Base-by-base conservation (phyloP, 179 eudicot species). In the Spinacia oleracea region DNA sequence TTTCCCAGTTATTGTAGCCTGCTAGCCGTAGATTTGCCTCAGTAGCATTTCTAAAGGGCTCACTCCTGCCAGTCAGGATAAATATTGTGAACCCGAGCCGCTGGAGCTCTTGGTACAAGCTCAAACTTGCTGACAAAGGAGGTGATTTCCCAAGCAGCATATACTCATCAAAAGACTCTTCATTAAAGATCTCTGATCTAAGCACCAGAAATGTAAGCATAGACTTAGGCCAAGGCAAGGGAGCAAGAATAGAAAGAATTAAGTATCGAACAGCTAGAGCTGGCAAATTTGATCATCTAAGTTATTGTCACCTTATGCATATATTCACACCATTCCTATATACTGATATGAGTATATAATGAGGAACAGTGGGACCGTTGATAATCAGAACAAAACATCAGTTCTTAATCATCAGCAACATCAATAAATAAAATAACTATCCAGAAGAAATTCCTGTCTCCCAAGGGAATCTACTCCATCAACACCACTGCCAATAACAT, bases 31-130 rank as follows among this genome's bases (percentile, higher is more conserved):
- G 84, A 83, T 90, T 88, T 53, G 77, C 76, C 64, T 75, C 90
- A 0, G 98, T 93, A 48, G 45, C 76, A 16, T 82, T 83, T 82
- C 97, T 87, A 64, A 80, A 87, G 79, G 58, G 63, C 77, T 92
- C 97, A 77, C 34, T 78, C 63, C 97, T 86, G 10, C 98, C 98
- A 10, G 97, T 92, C 82, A 94, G 83, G 15, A 92, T 77, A 81
- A 94, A 84, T 70, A 91, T 84, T 14, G 83, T 91, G 68, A 91
- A 87, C n/a, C 94, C 94, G 0, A 88, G 86, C 69, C 77, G 50
- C 65, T 89, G 81, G 27, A 94, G 88, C 83, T 91, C 88, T 51
- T 81, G 82, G 86, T 94, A 94, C 66, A 94, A 77, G 62, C 81
- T 78, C 83, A 90, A 85, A 79, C 97, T 92, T 63, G 97, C 88